phyloP scores from a whole-genome alignment of 2,329 filamentous ascomycete genomes.

The Fusarium pilosicola region DNA sequence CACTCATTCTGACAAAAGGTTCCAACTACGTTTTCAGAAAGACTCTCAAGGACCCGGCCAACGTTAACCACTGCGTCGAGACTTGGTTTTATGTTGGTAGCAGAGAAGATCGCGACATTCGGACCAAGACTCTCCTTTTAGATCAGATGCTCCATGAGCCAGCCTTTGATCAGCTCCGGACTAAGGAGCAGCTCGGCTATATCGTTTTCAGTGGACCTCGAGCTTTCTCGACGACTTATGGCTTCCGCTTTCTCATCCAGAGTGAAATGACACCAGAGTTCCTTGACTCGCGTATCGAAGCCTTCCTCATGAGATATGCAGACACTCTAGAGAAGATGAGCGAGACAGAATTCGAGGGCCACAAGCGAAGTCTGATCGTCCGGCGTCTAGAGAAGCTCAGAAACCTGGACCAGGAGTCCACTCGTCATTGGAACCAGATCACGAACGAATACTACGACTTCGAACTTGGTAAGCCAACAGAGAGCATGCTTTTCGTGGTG shows the following conservation, averaged over 20 bases:
- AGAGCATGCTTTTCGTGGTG: neutral
- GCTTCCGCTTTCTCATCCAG: slow-evolving; percentile 91
- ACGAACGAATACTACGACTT: slow-evolving; percentile 90
- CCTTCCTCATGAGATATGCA: slow-evolving; percentile 77
- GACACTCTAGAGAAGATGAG: slow-evolving; percentile 78
- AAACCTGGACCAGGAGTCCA: slow-evolving; percentile 87
- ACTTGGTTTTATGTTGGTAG: slow-evolving; percentile 78
- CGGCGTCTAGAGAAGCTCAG: slow-evolving; percentile 91
- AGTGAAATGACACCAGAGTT: slow-evolving; percentile 88
- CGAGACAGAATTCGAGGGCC: slow-evolving; percentile 84
- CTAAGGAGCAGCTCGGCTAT: slow-evolving; percentile 97
- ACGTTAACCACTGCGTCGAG: slow-evolving; percentile 88
- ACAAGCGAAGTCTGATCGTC: slow-evolving; percentile 89
- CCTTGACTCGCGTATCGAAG: slow-evolving; percentile 86
- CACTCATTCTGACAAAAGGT: slow-evolving; percentile 79
- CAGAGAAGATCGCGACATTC: slow-evolving; percentile 72
- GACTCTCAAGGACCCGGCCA: slow-evolving; percentile 83
- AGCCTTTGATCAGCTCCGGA: slow-evolving; percentile 91
- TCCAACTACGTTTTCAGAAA: slow-evolving; percentile 87
- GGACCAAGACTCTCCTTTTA: slow-evolving; percentile 82
- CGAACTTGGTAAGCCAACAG: slow-evolving; percentile 71
- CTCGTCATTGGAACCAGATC: slow-evolving; percentile 86
- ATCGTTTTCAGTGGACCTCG: slow-evolving; percentile 88
- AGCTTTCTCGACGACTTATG: slow-evolving; percentile 77
- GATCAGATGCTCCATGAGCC: slow-evolving; percentile 94